phyloP scores from a whole-genome alignment of 768 basidiomycete genomes.

The Solioccasus polychromus region DNA sequence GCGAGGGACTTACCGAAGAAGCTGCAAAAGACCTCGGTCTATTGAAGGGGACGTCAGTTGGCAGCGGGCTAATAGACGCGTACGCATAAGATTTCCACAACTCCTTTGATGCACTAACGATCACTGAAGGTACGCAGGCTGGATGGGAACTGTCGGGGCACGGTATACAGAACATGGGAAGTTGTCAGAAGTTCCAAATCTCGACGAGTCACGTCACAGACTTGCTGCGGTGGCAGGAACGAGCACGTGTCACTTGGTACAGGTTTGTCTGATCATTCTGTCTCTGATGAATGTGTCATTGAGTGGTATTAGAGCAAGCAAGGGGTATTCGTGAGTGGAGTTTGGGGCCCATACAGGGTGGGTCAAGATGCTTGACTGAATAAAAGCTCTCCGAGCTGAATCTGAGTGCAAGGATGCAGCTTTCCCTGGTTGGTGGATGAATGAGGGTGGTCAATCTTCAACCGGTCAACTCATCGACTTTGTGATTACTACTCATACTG shows the following conservation, averaged over 20 bases:
- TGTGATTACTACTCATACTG: constrained; percentile 88
- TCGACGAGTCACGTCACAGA: constrained; percentile 77
- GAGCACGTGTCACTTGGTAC: constrained; percentile 93
- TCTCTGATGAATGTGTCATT: background rate
- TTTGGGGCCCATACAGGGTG: constrained; percentile 90
- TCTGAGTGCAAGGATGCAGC: constrained; percentile 61
- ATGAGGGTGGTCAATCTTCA: constrained; percentile 97
- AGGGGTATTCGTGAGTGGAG: constrained; percentile 84
- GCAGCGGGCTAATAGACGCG: constrained; percentile 95
- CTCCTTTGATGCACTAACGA: background rate
- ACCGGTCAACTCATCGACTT: constrained; percentile 96
- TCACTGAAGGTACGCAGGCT: constrained; percentile 76
- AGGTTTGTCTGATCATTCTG: constrained; percentile 41
- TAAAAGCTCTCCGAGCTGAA: constrained; percentile 1
- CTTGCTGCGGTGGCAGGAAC: constrained; percentile 95
- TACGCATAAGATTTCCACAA: constrained; percentile 35
- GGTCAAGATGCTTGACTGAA: constrained; percentile 3
- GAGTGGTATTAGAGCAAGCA: constrained; percentile 58
- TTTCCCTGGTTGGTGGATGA: constrained; percentile 99
- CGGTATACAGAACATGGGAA: constrained; percentile 54
- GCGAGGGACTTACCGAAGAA: constrained; percentile 69
- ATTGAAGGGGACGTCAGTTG: constrained; percentile 83
- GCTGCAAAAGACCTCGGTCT: constrained; percentile 88
- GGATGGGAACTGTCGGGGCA: constrained; percentile 94
- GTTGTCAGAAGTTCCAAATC: constrained; percentile 52